Evolutionary conservation across 1,139 yeast genomes (phyloP).

Genomic region (Groenewaldozyma auringiensis): DNA sequence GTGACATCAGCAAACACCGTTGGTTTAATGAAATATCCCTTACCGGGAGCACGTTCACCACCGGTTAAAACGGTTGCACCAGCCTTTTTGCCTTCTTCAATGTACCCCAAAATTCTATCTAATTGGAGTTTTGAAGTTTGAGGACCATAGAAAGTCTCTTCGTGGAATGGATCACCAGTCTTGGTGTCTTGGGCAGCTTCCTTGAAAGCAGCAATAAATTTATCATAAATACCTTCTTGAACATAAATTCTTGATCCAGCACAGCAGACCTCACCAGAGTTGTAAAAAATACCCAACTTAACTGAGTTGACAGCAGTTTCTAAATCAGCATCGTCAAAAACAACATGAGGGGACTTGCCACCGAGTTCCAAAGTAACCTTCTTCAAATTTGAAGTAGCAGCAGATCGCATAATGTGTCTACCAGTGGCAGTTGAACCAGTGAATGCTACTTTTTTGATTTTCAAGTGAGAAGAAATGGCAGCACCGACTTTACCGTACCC

Average conservation of each 20-base stretch:
- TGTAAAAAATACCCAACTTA: conserved; percentile 58
- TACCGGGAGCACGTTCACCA: conserved; percentile 54
- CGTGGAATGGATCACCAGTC: conserved; percentile 70
- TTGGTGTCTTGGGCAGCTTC: conserved; percentile 40
- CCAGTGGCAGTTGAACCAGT: conserved; percentile 83
- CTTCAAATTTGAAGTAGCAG: conserved; percentile 61
- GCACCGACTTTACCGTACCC: conserved; percentile 79
- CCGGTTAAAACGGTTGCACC: conserved; percentile 74
- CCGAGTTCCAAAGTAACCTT: conserved; percentile 79
- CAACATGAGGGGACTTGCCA: conserved; percentile 76
- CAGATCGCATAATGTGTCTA: conserved; percentile 58
- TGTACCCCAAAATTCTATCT: conserved; percentile 65
- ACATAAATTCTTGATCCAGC: conserved; percentile 79
- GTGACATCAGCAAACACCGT: conserved; percentile 69
- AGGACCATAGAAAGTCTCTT: conserved; percentile 71
- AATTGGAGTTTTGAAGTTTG: conserved; percentile 72
- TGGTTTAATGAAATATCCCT: conserved; percentile 75
- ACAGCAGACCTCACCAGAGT: conserved; percentile 83
- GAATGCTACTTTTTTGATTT: conserved; percentile 71
- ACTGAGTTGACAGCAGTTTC: conserved; percentile 54
- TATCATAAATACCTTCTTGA: conserved; percentile 66
- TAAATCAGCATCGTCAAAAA: conserved; percentile 65
- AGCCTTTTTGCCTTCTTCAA: conserved; percentile 63
- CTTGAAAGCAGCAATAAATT: conserved; percentile 52
- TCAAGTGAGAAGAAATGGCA: conserved; percentile 57